Conservation (phyloP, 768 basidiomycete species). For the Termitomyces sp. region DNA sequence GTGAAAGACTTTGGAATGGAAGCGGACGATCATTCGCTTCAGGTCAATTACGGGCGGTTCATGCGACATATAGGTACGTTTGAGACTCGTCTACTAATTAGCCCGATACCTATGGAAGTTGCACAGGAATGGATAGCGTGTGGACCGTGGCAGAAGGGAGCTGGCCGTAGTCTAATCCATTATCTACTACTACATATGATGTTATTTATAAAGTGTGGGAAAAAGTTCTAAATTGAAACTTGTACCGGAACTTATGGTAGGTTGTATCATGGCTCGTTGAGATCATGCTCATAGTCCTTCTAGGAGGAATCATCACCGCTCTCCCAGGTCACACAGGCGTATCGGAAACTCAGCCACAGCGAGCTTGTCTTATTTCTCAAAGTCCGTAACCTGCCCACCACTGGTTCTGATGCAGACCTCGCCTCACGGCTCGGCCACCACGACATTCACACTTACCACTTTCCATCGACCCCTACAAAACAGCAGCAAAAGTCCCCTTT, state of each 20-base stretch:
- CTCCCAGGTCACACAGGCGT: conserved; percentile 60
- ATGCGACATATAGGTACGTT: conserved; percentile 49
- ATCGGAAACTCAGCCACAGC: conserved; percentile 59
- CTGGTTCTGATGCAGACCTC: conserved; percentile 61
- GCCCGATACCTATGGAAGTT: not conserved
- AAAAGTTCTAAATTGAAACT: conserved; percentile 6
- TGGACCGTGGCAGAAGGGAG: not conserved
- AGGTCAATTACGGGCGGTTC: conserved; percentile 51
- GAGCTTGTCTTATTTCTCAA: conserved; percentile 76
- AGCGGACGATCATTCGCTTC: conserved; percentile 34
- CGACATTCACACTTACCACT: conserved; percentile 71
- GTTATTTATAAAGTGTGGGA: conserved; percentile 7
- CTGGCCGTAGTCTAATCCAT: not conserved
- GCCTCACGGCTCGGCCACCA: conserved; percentile 70
- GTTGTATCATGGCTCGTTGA: conserved; percentile 19
- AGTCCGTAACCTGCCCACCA: conserved; percentile 63
- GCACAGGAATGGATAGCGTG: conserved; percentile 3
- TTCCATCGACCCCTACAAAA: conserved; percentile 33
- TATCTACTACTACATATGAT: too few species aligned
- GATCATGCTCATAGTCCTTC: conserved; percentile 15
- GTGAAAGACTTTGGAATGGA: conserved; percentile 47
- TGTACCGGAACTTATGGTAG: conserved; percentile 20
- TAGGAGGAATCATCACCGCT: conserved; percentile 33
- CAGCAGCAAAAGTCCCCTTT: conserved; percentile 22
- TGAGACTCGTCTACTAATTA: not conserved